phyloP scores from a whole-genome alignment of 2,329 filamentous ascomycete genomes.

The Teratosphaeriaceae sp. region DNA sequence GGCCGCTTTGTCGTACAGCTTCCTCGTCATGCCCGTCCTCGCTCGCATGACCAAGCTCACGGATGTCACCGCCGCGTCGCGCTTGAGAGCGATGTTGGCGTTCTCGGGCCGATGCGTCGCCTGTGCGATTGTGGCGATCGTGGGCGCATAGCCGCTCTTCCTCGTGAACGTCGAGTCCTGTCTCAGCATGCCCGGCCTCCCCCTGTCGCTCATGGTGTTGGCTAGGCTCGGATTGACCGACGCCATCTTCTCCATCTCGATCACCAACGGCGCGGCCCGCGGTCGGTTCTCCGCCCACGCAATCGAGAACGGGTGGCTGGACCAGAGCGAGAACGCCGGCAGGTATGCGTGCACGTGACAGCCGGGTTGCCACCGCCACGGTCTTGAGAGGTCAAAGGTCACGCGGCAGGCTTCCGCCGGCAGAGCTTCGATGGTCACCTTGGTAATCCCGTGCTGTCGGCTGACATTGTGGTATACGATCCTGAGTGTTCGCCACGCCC shows the following conservation, averaged over 20 bases:
- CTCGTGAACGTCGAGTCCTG: conserved; percentile 8
- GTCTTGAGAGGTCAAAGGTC: conserved; percentile 52
- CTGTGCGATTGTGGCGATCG: conserved; percentile 14
- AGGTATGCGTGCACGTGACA: conserved; percentile 57
- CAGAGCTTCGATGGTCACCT: conserved; percentile 51
- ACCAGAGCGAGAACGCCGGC: conserved; percentile 38
- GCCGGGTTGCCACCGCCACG: conserved; percentile 48
- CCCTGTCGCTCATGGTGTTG: neutral
- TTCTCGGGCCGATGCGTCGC: conserved; percentile 11
- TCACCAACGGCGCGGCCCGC: conserved; percentile 20
- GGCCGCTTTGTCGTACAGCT: conserved; percentile 61
- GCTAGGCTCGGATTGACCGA: conserved; percentile 4
- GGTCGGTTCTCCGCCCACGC: conserved; percentile 38
- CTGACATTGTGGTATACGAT: conserved; percentile 50
- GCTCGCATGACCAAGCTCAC: conserved; percentile 69
- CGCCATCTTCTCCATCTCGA: conserved; percentile 30
- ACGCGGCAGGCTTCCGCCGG: conserved; percentile 55
- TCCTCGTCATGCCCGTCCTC: conserved; percentile 65
- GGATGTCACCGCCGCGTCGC: conserved; percentile 32
- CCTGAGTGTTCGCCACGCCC: conserved; percentile 40
- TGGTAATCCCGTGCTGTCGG: conserved; percentile 41
- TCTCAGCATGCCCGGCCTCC: conserved; percentile 8
- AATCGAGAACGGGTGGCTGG: conserved; percentile 45
- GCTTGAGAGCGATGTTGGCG: conserved; percentile 17
- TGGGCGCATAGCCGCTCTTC: conserved; percentile 1